phyloP scores from a whole-genome alignment of 1,139 yeast species.

The Geotrichum phurueaensis region DNA sequence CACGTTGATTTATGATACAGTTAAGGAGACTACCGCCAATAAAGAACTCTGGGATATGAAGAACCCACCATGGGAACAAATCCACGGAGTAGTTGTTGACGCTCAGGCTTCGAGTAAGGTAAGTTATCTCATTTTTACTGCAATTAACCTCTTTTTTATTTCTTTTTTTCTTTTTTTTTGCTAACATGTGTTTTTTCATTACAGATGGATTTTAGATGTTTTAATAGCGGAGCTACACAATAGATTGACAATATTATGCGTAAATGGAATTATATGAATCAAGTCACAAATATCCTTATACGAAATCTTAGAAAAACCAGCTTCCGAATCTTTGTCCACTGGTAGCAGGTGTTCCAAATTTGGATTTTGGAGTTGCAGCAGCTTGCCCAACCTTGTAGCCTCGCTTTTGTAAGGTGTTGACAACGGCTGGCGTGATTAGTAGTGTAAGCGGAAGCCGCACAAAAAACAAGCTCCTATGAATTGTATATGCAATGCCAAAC shows the following conservation, averaged over 20 bases:
- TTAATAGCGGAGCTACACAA: constrained; percentile 1
- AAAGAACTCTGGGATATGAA: constrained; percentile 26
- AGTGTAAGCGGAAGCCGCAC: not conserved
- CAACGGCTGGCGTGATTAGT: not conserved
- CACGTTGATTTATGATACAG: constrained; percentile 30
- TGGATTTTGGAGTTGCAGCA: not conserved
- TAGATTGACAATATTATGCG: not conserved
- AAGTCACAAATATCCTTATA: not conserved
- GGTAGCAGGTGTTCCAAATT: constrained; percentile 11
- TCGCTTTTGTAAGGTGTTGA: not conserved
- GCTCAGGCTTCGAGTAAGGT: constrained; percentile 18
- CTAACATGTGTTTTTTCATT: not conserved
- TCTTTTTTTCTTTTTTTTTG: not conserved
- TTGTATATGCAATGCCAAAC: not conserved
- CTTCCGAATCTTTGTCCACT: constrained; percentile 14
- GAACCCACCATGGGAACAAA: constrained; percentile 27
- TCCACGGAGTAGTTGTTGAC: constrained; percentile 24
- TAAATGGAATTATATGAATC: not conserved
- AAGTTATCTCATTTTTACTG: not conserved
- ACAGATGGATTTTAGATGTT: constrained; percentile 14
- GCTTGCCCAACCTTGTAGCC: not conserved
- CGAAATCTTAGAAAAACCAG: constrained; percentile 15
- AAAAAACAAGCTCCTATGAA: not conserved
- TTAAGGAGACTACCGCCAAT: constrained; percentile 27
- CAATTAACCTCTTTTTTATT: not conserved